Evolutionary conservation across 176 grass and related monocot species (phyloP).

Genomic region (Thalia dealbata): DNA sequence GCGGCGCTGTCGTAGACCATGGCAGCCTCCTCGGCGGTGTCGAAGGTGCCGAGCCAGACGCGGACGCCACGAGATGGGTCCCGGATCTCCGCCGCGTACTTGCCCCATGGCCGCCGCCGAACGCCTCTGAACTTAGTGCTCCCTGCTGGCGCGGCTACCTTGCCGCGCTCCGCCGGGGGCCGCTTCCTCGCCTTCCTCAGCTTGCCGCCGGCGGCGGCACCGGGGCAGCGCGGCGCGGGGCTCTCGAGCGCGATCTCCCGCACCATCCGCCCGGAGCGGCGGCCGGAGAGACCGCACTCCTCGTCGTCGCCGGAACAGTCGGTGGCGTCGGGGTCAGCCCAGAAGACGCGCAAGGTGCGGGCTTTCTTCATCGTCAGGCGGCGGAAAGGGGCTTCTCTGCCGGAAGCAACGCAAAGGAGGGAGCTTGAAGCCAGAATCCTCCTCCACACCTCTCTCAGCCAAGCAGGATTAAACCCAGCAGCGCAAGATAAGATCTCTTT

Average conservation of each 20-base stretch:
- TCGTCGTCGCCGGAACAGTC: constrained; percentile 28
- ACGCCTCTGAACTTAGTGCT: constrained; percentile 30
- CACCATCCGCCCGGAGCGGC: constrained; percentile 7
- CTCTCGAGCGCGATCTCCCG: constrained; percentile 19
- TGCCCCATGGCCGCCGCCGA: constrained; percentile 36
- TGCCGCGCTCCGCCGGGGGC: constrained; percentile 2
- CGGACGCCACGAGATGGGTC: constrained; percentile 34
- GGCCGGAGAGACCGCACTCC: constrained; percentile 7
- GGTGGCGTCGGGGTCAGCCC: constrained; percentile 35
- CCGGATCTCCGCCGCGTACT: constrained; percentile 42
- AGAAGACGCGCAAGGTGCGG: constrained; percentile 35
- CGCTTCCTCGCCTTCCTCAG: constrained; percentile 11
- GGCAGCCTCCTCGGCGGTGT: constrained; percentile 34
- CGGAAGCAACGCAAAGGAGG: background rate
- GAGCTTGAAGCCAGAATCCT: background rate
- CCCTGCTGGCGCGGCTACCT: background rate
- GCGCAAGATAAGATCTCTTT: constrained; percentile 2
- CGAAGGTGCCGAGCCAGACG: constrained; percentile 34
- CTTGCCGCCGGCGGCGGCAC: background rate
- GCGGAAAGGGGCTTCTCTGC: background rate
- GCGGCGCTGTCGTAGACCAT: constrained; percentile 33
- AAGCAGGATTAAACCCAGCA: background rate
- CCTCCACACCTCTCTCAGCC: background rate
- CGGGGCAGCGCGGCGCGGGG: background rate
- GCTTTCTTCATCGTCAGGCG: constrained; percentile 24